A percentile compares a stretch with the other conserved stretches of the same genome.
These are phyloP conservation scores for Ormosia semicastrata DNA, from an alignment of 306 rosid genomes.

Conservation along the genomic window DNA sequence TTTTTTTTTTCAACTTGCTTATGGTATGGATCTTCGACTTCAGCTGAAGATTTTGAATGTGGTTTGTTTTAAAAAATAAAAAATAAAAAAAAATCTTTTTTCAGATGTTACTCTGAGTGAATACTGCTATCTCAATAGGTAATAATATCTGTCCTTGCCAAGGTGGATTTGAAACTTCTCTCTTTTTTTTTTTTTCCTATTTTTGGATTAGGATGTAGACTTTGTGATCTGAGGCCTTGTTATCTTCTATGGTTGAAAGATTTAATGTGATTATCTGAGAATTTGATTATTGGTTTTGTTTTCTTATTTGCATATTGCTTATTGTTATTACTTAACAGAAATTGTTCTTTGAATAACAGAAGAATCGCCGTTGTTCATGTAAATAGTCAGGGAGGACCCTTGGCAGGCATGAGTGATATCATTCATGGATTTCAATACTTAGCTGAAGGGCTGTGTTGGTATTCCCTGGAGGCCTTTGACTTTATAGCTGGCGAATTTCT, in stretches of 20 bases:
- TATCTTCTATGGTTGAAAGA: conserved; percentile 19
- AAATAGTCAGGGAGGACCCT: conserved; percentile 1
- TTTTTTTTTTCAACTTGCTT: not conserved
- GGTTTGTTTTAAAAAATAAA: not conserved
- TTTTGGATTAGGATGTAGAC: not conserved
- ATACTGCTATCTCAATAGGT: not conserved
- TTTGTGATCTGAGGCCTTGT: conserved; percentile 29
- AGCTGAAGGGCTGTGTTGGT: conserved; percentile 39
- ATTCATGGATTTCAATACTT: conserved; percentile 39
- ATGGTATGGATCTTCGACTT: conserved; percentile 25
- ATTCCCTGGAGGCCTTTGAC: conserved; percentile 37
- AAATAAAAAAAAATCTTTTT: not conserved
- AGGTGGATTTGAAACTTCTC: not conserved
- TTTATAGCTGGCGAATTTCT: conserved; percentile 36
- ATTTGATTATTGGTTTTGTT: conserved; percentile 14
- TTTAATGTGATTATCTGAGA: conserved; percentile 5
- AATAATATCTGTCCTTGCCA: not conserved
- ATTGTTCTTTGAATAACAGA: conserved; percentile 19
- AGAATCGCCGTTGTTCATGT: not conserved
- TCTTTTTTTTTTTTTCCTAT: not conserved
- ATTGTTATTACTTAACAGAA: not conserved
- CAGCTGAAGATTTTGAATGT: conserved; percentile 5
- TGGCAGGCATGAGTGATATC: conserved; percentile 36
- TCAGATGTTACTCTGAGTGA: conserved; percentile 1
- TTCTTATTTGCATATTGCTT: conserved; percentile 13